Conservation (phyloP, 2,329 filamentous ascomycete genomes). For the Ceratocystis cacaofunesta region DNA sequence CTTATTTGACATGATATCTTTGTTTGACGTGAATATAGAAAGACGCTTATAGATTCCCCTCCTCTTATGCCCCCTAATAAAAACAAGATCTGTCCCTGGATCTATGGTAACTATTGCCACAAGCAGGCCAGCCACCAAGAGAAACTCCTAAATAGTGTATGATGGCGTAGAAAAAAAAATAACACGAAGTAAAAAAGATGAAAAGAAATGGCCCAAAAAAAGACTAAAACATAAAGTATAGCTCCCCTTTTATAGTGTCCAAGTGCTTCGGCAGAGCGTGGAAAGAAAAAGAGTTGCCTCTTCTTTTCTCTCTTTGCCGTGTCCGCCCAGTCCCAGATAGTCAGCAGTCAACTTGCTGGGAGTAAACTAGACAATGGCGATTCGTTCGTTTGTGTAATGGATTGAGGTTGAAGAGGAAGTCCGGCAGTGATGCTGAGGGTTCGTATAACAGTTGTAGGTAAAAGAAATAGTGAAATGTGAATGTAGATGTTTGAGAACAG, state of each 20-base stretch:
- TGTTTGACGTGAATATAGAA: neutral
- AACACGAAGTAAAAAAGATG: neutral
- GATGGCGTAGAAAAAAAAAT: neutral
- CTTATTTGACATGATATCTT: neutral
- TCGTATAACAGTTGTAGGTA: neutral
- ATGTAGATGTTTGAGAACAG: neutral
- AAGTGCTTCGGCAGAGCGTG: slow-evolving; percentile 18
- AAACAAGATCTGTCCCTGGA: neutral
- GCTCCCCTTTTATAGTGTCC: slow-evolving; percentile 15
- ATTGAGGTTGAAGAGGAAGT: neutral
- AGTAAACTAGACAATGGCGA: neutral
- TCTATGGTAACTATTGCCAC: neutral
- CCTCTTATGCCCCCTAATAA: neutral
- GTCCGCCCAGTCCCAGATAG: neutral
- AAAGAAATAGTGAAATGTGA: neutral
- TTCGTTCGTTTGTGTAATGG: slow-evolving; percentile 16
- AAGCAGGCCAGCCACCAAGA: neutral
- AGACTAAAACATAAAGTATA: neutral
- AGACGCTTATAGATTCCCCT: neutral
- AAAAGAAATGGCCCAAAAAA: neutral
- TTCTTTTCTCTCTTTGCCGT: slow-evolving; percentile 11
- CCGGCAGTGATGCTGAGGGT: too few species aligned
- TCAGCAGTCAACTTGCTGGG: neutral
- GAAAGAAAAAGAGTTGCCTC: slow-evolving; percentile 17
- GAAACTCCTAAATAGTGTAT: neutral